Base-by-base conservation (phyloP, 2,329 filamentous ascomycete species). In the Venturia aucupariae region DNA sequence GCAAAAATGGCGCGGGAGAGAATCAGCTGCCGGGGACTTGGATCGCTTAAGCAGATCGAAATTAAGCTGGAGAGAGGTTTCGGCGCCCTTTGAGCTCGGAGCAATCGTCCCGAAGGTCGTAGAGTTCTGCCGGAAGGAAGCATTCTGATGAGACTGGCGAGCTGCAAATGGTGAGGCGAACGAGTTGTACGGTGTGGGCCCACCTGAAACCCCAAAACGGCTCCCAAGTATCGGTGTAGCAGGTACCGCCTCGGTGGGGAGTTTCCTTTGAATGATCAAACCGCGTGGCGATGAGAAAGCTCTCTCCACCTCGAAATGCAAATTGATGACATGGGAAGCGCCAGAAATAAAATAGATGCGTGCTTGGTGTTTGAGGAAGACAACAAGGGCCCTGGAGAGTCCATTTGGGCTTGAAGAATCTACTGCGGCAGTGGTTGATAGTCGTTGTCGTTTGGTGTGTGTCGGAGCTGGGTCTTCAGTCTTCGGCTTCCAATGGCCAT, bases 291-390 rank as follows among this genome's bases (percentile, higher is more conserved):
- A 90, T 42, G 93, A 86, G 74, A 92, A 90, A 38, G 90, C 92
- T 63, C 86, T 86, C 72, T 96, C 91, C 51, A 97, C 89, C 76
- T 97, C 92, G 72, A 99, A 99, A 1, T 93, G 93, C 72, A 99
- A 85, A 73, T 96, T 91, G 60, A 97, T 83, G 65, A 96, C 85
- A 81, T 99, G 90, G 72, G 85, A 94, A 41, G 90, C 87, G 24
- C 93, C 93, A 1, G 89, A 85, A 44, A 97, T 83, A 73, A 95
- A 97, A 79, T 92, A 95, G 68, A 99, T 86, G 73, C 97, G 93
- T 27, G 90, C 92, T 72, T 97, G 93, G 0, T 90, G 92, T 76
- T 90, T 92, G 68, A 99, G 84, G 69, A 97, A 89, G 61, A 99
- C 89, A 8, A 97, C 90, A 67, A 99, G 78, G 4, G 93, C 92